phyloP scores from a whole-genome alignment of 495 filamentous ascomycete genomes.

The Penicillium argentinense region DNA sequence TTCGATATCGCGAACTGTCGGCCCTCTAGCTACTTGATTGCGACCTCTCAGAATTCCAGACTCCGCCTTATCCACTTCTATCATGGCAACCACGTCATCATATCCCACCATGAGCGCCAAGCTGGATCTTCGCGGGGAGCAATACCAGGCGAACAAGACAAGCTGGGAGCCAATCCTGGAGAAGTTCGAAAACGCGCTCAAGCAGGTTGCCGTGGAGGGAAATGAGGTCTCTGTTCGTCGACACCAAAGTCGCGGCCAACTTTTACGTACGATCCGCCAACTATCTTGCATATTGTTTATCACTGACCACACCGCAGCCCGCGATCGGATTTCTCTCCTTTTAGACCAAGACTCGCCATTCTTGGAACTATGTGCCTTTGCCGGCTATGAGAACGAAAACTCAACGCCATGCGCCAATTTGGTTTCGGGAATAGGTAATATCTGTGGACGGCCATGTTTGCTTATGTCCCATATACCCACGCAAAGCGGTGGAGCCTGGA shows the following conservation, averaged over 20 bases:
- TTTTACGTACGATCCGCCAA: constrained; percentile 16
- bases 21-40: not conserved
- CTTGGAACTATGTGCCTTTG: constrained; percentile 23
- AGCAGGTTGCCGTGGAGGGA: constrained; percentile 17
- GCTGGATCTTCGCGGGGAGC: constrained; percentile 15
- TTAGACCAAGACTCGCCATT: constrained; percentile 27
- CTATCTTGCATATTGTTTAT: not conserved
- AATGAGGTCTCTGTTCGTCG: constrained; percentile 19
- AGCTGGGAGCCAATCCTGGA: constrained; percentile 19
- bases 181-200: constrained; percentile 18
- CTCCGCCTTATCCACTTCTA: not conserved
- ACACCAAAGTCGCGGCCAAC: constrained; percentile 22
- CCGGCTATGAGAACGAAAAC: constrained; percentile 20
- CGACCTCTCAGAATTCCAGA: not conserved
- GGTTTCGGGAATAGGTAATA: constrained; percentile 27
- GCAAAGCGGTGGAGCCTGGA: constrained; percentile 30
- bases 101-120: constrained; percentile 13
- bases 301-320: constrained; percentile 10
- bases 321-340: constrained; percentile 23
- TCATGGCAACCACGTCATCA: constrained; percentile 15
- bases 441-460: constrained; percentile 26
- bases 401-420: constrained; percentile 25
- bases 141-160: constrained; percentile 17
- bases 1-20: no score
- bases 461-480: constrained; percentile 30